Conservation (phyloP, 2,329 filamentous ascomycete species). For the Trichoderma polysporum region DNA sequence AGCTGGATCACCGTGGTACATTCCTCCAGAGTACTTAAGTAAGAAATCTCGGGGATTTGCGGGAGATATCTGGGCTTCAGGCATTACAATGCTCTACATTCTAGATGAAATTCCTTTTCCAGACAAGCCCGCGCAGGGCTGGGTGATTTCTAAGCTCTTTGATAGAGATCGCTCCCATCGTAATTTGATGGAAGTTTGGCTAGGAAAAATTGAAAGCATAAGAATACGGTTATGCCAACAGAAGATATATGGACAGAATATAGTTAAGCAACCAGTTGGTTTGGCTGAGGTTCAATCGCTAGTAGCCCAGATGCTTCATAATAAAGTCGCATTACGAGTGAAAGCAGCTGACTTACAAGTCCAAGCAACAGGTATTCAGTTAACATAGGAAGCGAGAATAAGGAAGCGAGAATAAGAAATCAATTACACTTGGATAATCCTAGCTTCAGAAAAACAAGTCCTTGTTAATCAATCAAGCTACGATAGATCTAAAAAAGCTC, state of each 20-base stretch:
- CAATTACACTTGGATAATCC: too few species aligned
- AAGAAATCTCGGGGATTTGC: not conserved
- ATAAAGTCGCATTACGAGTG: not conserved
- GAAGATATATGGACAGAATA: too few species aligned
- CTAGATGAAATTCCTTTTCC: not conserved
- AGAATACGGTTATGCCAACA: not conserved
- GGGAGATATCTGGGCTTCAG: constrained; percentile 3
- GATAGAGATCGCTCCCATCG: not conserved
- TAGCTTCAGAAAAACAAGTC: too few species aligned
- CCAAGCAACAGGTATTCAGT: not conserved
- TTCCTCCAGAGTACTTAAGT: not conserved
- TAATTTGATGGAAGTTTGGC: not conserved
- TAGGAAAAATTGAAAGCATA: not conserved
- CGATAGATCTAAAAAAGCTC: too few species aligned
- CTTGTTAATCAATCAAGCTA: too few species aligned
- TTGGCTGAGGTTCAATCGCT: not conserved
- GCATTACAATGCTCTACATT: constrained; percentile 1
- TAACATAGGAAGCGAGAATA: not conserved
- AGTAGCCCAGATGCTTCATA: not conserved
- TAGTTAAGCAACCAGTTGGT: not conserved
- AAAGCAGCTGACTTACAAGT: not conserved
- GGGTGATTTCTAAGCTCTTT: not conserved
- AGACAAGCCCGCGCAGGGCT: not conserved
- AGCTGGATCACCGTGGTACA: not conserved
- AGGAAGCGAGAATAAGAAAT: too few species aligned